Conservation (phyloP, 2,329 filamentous ascomycete species). For the Ceratocystis albifundus region DNA sequence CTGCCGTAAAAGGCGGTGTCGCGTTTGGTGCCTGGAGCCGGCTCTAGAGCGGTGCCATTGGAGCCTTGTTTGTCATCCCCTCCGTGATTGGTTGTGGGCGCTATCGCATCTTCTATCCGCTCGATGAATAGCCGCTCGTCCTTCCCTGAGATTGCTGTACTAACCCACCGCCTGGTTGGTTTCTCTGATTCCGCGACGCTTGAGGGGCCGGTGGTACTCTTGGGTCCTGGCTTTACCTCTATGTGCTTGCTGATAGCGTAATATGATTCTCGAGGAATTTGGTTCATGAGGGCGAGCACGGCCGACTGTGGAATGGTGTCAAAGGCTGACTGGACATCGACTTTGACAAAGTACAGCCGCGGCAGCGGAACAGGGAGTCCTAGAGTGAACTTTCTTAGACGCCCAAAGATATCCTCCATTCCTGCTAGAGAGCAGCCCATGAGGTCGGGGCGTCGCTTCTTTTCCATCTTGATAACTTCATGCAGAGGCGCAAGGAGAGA, state of each 20-base stretch:
- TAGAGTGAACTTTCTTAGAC: conserved; percentile 57
- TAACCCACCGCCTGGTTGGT: conserved; percentile 40
- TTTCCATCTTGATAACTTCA: conserved; percentile 67
- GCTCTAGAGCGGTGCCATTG: conserved; percentile 23
- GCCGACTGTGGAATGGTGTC: conserved; percentile 83
- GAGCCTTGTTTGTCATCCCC: not conserved
- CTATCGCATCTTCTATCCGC: conserved; percentile 32
- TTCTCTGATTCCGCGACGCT: conserved; percentile 29
- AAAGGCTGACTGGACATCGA: conserved; percentile 86
- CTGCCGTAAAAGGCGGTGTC: conserved; percentile 71
- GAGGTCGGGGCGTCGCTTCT: conserved; percentile 40
- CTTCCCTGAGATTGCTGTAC: conserved; percentile 37
- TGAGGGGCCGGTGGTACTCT: conserved; percentile 18
- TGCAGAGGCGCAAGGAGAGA: conserved; percentile 58
- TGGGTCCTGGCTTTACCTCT: conserved; percentile 48
- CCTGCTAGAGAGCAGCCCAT: conserved; percentile 77
- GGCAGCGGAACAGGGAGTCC: conserved; percentile 36
- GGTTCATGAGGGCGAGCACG: conserved; percentile 55
- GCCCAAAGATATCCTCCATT: conserved; percentile 64
- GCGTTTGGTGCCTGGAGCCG: conserved; percentile 34
- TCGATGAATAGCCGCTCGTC: conserved; percentile 38
- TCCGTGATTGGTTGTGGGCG: not conserved
- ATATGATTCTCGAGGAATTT: conserved; percentile 41
- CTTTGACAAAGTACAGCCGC: conserved; percentile 73
- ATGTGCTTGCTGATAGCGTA: conserved; percentile 68